Conservation (phyloP, 805 yeast species). For the Lipomyces spencermartinsiae region DNA sequence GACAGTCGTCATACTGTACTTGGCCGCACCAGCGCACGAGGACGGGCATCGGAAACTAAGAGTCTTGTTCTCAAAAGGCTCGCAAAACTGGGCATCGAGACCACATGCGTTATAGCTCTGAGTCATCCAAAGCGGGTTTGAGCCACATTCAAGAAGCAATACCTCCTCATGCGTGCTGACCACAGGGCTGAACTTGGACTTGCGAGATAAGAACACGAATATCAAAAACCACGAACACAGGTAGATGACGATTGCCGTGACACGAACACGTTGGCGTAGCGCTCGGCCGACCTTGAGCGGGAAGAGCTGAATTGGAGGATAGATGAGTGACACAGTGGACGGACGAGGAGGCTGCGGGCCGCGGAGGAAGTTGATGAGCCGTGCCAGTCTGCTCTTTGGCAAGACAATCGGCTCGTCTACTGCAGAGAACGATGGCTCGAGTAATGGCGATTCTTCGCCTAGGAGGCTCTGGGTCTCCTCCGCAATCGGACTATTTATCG, state of each 20-base stretch:
- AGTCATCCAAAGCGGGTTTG: slow-evolving; percentile 38
- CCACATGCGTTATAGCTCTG: slow-evolving; percentile 65
- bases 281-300: slow-evolving; percentile 35
- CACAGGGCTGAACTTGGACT: slow-evolving; percentile 36
- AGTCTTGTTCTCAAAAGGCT: slow-evolving; percentile 52
- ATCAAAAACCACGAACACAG: slow-evolving; percentile 37
- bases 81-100: slow-evolving; percentile 65
- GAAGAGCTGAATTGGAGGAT: slow-evolving; percentile 36
- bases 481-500: slow-evolving; percentile 27
- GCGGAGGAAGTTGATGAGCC: slow-evolving; percentile 34
- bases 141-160: slow-evolving; percentile 35
- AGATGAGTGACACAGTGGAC: slow-evolving; percentile 33
- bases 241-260: slow-evolving; percentile 28
- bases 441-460: slow-evolving; percentile 35
- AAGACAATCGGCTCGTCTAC: slow-evolving; percentile 30
- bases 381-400: slow-evolving; percentile 34
- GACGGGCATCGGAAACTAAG: slow-evolving; percentile 83
- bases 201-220: slow-evolving; percentile 36
- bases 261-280: slow-evolving; percentile 29
- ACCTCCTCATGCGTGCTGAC: slow-evolving; percentile 30
- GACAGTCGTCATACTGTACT: slow-evolving; percentile 77
- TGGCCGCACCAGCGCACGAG: slow-evolving; percentile 76
- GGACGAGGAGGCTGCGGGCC: slow-evolving; percentile 38
- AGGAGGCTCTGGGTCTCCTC: slow-evolving; percentile 22
- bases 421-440: slow-evolving; percentile 25